These are phyloP conservation scores for Pyronema omphalodes DNA, from an alignment of 495 filamentous ascomycete species.

Conservation along the genomic window DNA sequence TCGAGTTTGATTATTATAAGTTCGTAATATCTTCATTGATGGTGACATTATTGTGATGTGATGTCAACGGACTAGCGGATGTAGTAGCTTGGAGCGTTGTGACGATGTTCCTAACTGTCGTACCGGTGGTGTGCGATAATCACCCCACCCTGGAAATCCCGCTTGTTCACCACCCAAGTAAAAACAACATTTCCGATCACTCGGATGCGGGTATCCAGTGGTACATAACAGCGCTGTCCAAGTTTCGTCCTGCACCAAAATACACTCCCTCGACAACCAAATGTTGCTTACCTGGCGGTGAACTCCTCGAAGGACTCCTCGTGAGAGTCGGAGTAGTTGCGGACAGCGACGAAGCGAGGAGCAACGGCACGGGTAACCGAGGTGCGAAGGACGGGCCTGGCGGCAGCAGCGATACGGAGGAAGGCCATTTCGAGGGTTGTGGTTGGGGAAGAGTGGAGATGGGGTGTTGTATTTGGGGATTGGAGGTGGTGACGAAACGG, in stretches of 20 bases:
- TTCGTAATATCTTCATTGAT: neutral
- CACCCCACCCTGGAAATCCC: slow-evolving; percentile 5
- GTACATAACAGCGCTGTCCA: neutral
- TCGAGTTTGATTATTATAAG: neutral
- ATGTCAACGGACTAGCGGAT: neutral
- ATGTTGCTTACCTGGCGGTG: slow-evolving; percentile 64
- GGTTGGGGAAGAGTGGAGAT: slow-evolving; percentile 1
- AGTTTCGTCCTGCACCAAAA: neutral
- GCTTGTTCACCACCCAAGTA: slow-evolving; percentile 16
- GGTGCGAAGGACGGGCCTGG: slow-evolving; percentile 19
- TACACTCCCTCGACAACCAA: neutral
- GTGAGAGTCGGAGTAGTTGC: slow-evolving; percentile 35
- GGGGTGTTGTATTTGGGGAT: neutral
- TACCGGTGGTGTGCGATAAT: neutral
- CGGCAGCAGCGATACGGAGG: slow-evolving; percentile 16
- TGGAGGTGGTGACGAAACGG: neutral
- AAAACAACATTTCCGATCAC: slow-evolving; percentile 11
- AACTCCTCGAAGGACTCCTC: slow-evolving; percentile 99
- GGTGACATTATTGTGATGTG: neutral
- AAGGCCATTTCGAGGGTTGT: slow-evolving; percentile 14
- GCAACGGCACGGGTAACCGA: slow-evolving; percentile 13
- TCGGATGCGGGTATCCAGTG: neutral
- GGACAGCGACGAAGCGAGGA: slow-evolving; percentile 7
- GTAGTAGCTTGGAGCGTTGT: no score
- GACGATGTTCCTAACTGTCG: no score